A percentile compares a stretch with the other conserved stretches of the same genome.
Evolutionary conservation across 148 eudicot species (phyloP).

Genomic region (Camellia lanceoleosa): DNA sequence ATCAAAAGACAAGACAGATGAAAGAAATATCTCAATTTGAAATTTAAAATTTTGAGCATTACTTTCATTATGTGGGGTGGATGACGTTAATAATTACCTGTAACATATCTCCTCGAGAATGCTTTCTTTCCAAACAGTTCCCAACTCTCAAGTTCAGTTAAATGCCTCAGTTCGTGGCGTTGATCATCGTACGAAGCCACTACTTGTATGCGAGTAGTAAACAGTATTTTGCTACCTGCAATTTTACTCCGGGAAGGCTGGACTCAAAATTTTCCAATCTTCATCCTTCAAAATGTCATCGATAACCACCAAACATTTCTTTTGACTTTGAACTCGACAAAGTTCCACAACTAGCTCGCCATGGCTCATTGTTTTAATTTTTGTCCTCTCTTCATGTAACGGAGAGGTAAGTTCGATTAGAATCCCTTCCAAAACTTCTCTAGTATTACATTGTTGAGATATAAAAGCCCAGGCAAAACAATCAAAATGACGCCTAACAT

Average conservation of each 20-base stretch:
- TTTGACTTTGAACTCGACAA: neutral
- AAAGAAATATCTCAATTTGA: no score
- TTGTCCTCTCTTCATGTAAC: no score
- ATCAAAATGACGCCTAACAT: conserved; percentile 10
- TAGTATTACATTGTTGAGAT: conserved; percentile 19
- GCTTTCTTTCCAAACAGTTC: conserved; percentile 13
- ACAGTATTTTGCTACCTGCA: conserved; percentile 16
- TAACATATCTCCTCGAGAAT: neutral
- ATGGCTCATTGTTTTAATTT: neutral
- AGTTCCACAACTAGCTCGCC: conserved; percentile 18
- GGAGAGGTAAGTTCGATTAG: conserved; percentile 20
- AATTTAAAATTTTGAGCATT: no score
- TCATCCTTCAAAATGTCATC: conserved; percentile 15
- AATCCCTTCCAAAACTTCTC: conserved; percentile 13
- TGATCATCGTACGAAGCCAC: conserved; percentile 5
- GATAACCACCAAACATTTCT: conserved; percentile 20
- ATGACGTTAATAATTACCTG: no score
- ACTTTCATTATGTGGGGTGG: no score
- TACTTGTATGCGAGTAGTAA: conserved; percentile 10
- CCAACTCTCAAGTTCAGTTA: conserved; percentile 14
- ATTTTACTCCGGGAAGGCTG: conserved; percentile 3
- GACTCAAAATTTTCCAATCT: conserved; percentile 10
- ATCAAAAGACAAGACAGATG: no score
- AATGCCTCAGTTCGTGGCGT: conserved; percentile 10
- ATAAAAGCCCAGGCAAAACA: conserved; percentile 23